phyloP scores from a whole-genome alignment of 208 protist species.

The Trypanosoma platydactyli region DNA sequence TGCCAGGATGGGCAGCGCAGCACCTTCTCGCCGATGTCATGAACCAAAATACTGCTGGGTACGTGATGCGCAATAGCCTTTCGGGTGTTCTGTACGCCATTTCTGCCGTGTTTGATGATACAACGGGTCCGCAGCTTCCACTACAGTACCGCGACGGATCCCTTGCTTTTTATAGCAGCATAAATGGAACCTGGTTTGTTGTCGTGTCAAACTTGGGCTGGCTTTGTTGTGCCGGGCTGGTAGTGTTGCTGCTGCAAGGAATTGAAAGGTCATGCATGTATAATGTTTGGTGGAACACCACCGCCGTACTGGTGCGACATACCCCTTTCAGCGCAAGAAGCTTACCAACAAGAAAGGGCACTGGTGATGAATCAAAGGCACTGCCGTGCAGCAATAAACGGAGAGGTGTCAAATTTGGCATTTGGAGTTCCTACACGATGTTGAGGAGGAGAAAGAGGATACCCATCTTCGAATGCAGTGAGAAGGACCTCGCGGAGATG shows the following conservation, averaged over 20 bases:
- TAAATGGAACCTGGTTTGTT: conserved; percentile 24
- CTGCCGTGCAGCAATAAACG: no score
- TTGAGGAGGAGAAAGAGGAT: neutral
- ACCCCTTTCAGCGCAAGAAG: no score
- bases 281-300: conserved; percentile 17
- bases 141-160: conserved; percentile 18
- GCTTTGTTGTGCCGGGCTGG: conserved; percentile 25
- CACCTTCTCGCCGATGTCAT: conserved; percentile 24
- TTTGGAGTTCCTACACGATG: no score
- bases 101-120: conserved; percentile 15
- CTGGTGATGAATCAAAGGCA: no score
- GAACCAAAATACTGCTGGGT: conserved; percentile 1
- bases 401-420: neutral
- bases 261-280: conserved; percentile 27
- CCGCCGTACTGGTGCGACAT: no score
- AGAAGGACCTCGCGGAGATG: neutral
- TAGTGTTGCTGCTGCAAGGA: conserved; percentile 14
- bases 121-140: conserved; percentile 10
- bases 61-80: conserved; percentile 7
- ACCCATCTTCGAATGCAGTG: neutral
- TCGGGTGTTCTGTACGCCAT: conserved; percentile 10
- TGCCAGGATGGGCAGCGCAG: conserved; percentile 45
- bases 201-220: conserved; percentile 29
- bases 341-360: no score
- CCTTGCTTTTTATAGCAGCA: conserved; percentile 29